Conservation (phyloP, 495 filamentous ascomycete species). For the Daldinia decipiens region DNA sequence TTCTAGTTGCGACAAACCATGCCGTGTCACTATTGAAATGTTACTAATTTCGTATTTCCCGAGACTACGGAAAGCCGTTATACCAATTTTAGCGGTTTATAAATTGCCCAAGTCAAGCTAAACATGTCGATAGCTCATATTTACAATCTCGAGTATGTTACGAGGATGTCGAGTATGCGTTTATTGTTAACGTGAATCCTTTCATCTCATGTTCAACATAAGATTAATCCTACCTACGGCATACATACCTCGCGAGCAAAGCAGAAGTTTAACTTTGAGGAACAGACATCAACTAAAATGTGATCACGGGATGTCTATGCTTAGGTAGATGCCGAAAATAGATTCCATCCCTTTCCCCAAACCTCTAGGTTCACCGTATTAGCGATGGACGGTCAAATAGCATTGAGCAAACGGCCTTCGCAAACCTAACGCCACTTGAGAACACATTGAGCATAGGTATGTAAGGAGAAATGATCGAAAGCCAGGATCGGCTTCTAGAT, state of each 20-base stretch:
- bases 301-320: neutral
- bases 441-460: neutral
- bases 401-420: neutral
- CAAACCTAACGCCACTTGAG: neutral
- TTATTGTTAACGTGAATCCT: neutral
- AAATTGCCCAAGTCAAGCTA: neutral
- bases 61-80: constrained; percentile 6
- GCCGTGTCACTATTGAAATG: constrained; percentile 30
- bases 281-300: neutral
- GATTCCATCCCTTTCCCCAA: neutral
- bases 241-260: neutral
- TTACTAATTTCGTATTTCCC: constrained; percentile 15
- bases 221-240: neutral
- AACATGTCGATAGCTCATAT: constrained; percentile 9
- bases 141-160: constrained; percentile 4
- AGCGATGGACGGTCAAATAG: neutral
- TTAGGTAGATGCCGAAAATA: neutral
- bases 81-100: constrained; percentile 13
- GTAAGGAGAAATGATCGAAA: neutral
- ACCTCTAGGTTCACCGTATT: neutral
- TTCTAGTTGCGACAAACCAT: constrained; percentile 3
- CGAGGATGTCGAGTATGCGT: neutral
- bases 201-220: constrained; percentile 7
- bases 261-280: neutral
- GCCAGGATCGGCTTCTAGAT: neutral